Conservation (phyloP, 75 land plant species). For the Larix kaempferi region DNA sequence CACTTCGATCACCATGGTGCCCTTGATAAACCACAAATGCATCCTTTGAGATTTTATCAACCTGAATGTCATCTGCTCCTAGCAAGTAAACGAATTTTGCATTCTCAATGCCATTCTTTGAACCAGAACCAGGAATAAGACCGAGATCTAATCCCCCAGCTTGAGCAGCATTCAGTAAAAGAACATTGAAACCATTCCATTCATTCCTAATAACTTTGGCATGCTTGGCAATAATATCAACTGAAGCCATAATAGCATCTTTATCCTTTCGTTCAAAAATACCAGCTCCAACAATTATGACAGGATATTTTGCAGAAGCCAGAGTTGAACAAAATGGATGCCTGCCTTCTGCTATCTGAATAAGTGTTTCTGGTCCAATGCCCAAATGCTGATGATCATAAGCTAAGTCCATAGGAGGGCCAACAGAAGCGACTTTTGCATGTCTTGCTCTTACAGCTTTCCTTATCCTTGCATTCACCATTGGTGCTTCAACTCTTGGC, state of each 20-base stretch:
- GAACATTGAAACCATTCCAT: constrained; percentile 90
- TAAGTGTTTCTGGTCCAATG: constrained; percentile 71
- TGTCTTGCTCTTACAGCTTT: constrained; percentile 71
- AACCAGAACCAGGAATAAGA: constrained; percentile 46
- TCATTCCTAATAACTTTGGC: constrained; percentile 62
- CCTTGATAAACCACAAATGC: constrained; percentile 99
- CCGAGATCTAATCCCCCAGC: constrained; percentile 95
- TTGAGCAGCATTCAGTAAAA: constrained; percentile 89
- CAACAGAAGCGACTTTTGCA: constrained; percentile 88
- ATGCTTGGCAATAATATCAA: constrained; percentile 62
- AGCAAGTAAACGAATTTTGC: constrained; percentile 84
- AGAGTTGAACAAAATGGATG: constrained; percentile 81
- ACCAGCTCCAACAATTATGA: constrained; percentile 84
- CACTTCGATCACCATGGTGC: constrained; percentile 93
- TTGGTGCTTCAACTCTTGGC: constrained; percentile 95
- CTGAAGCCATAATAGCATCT: constrained; percentile 73
- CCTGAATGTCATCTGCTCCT: constrained; percentile 88
- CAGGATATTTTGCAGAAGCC: constrained; percentile 78
- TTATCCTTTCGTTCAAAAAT: constrained; percentile 74
- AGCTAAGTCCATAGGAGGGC: constrained; percentile 74
- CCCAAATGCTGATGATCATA: constrained; percentile 83
- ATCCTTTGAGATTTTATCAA: constrained; percentile 76
- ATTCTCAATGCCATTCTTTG: constrained; percentile 33
- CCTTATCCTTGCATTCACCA: constrained; percentile 92
- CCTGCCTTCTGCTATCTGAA: constrained; percentile 83